Evolutionary conservation across 2,329 filamentous ascomycete species (phyloP).

Genomic region (Diplodia mutila): DNA sequence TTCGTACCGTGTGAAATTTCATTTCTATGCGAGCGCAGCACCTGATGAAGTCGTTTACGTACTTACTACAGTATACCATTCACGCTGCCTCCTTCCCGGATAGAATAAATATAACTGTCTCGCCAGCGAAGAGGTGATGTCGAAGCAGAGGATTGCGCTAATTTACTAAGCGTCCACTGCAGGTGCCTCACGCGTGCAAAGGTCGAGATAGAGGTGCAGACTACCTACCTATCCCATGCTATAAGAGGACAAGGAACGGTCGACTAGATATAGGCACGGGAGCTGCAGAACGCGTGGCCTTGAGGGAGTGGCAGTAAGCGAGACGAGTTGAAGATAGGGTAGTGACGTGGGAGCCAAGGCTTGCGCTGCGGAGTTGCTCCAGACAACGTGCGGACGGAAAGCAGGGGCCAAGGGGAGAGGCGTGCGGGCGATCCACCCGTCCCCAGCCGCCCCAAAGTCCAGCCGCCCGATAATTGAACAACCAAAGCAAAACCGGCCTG

Average conservation of each 20-base stretch:
- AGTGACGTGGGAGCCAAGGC: slow-evolving; percentile 18
- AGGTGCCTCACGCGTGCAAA: too few relatives aligned
- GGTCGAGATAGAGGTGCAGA: background rate
- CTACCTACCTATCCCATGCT: background rate
- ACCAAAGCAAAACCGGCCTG: background rate
- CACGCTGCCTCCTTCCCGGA: too few relatives aligned
- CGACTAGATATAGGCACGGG: background rate
- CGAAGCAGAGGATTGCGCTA: too few relatives aligned
- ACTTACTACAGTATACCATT: too few relatives aligned
- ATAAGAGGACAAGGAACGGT: too few relatives aligned
- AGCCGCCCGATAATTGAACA: slow-evolving; percentile 20
- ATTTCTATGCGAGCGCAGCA: too few relatives aligned
- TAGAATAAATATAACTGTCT: too few relatives aligned
- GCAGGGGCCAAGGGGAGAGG: slow-evolving; percentile 8
- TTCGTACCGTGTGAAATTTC: background rate
- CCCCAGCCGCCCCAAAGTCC: slow-evolving; percentile 17
- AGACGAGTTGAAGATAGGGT: background rate
- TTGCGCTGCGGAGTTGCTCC: slow-evolving; percentile 15
- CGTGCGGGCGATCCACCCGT: background rate
- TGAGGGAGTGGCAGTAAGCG: background rate
- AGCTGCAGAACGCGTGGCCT: slow-evolving; percentile 7
- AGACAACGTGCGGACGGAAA: background rate
- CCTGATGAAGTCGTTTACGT: too few relatives aligned
- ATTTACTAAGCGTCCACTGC: too few relatives aligned
- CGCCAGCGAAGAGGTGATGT: too few relatives aligned